A percentile compares a stretch with the other conserved stretches of the same genome.
phyloP scores from a whole-genome alignment of 202 grass and related monocot genomes.

The Brachypodium distachyon region DNA sequence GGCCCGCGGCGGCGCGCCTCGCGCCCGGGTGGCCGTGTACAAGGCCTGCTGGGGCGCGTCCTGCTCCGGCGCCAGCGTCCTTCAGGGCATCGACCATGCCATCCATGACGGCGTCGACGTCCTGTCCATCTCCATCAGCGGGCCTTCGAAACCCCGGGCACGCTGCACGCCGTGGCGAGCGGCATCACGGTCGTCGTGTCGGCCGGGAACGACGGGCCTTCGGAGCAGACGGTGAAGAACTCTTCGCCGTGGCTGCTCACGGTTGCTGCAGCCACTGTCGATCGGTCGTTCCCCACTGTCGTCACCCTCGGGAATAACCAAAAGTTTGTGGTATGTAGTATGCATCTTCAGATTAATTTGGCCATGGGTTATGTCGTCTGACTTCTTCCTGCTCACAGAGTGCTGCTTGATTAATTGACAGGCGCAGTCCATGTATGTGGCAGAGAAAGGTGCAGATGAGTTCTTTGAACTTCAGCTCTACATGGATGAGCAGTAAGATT shows the following conservation, averaged over 20 bases:
- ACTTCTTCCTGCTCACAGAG: not conserved
- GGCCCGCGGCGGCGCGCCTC: not conserved
- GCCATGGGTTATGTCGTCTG: not conserved
- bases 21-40: too few relatives aligned
- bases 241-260: not conserved
- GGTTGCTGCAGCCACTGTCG: not conserved
- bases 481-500: not conserved
- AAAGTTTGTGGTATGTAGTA: not conserved
- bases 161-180: not conserved
- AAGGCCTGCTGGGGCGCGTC: too few relatives aligned
- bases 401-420: not conserved
- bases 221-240: not conserved
- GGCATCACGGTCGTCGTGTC: not conserved
- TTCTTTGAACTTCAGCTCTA: not conserved
- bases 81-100: not conserved
- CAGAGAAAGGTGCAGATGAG: not conserved
- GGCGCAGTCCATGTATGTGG: not conserved
- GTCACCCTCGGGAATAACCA: not conserved
- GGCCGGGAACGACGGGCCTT: not conserved
- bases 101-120: too few relatives aligned
- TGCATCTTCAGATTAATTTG: not conserved
- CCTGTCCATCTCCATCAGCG: not conserved
- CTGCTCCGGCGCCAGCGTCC: accelerated
- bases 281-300: not conserved
- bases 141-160: accelerated